Evolutionary conservation across 2,329 filamentous ascomycete species (phyloP).

Genomic region (Aspergillus brunneoviolaceus): DNA sequence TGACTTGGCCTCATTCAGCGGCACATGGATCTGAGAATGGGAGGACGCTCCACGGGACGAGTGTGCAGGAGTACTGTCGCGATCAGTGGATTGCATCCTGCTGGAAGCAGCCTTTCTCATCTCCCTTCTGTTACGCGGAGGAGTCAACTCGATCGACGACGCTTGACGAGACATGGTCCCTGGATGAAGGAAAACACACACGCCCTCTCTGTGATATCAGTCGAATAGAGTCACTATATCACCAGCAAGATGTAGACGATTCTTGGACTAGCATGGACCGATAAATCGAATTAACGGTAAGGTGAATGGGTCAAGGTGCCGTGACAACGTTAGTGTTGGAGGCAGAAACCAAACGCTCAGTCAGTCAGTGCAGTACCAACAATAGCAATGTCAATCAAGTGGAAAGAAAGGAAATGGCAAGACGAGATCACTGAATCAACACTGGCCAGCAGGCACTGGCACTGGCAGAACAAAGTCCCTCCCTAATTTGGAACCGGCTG

Average conservation of each 20-base stretch:
- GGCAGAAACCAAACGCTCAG: neutral
- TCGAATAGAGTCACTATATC: neutral
- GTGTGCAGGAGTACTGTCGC: slow-evolving; percentile 23
- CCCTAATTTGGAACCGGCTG: neutral
- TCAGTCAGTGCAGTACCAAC: neutral
- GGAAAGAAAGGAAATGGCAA: neutral
- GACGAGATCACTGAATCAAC: no score
- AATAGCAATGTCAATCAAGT: neutral
- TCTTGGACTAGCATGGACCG: neutral
- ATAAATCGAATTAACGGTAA: neutral
- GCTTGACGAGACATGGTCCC: neutral
- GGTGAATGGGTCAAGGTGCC: no score
- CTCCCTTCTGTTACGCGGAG: neutral
- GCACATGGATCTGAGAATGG: neutral
- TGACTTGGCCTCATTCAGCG: slow-evolving; percentile 18
- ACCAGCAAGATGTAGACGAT: neutral
- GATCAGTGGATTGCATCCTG: slow-evolving; percentile 19
- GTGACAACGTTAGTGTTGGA: neutral
- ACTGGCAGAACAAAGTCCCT: neutral
- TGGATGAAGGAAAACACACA: neutral
- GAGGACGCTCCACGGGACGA: slow-evolving; percentile 6
- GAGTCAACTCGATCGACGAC: neutral
- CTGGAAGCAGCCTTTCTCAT: neutral
- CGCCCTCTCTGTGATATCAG: neutral
- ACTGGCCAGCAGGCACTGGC: neutral